phyloP scores from a whole-genome alignment of 2,329 filamentous ascomycete species.

The Byssoonygena ceratinophila region DNA sequence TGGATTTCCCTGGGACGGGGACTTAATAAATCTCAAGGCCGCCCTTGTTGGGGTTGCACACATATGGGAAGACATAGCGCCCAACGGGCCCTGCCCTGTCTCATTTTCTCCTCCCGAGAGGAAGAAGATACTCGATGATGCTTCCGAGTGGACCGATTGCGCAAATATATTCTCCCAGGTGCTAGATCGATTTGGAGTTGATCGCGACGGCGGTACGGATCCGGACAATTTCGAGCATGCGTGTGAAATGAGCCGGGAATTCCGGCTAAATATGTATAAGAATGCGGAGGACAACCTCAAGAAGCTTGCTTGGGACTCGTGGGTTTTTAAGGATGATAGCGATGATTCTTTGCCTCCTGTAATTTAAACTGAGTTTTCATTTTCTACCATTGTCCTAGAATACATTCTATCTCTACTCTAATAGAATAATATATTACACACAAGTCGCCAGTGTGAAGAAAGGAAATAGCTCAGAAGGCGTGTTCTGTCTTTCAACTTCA shows the following conservation, averaged over 20 bases:
- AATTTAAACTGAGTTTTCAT: too few relatives aligned
- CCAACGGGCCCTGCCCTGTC: conserved; percentile 11
- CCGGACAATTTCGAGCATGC: conserved; percentile 13
- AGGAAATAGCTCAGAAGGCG: too few relatives aligned
- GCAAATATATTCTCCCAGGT: conserved; percentile 4
- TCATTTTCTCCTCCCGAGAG: conserved; percentile 9
- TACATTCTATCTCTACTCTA: too few relatives aligned
- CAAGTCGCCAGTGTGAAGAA: too few relatives aligned
- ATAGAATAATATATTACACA: too few relatives aligned
- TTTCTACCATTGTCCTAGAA: too few relatives aligned
- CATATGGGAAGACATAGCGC: conserved; percentile 10
- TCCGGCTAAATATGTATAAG: conserved; percentile 9
- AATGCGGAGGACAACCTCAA: conserved; percentile 9
- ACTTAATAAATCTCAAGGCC: conserved; percentile 12
- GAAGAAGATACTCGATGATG: conserved; percentile 5
- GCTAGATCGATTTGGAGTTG: conserved; percentile 9
- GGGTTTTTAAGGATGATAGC: conserved; percentile 13
- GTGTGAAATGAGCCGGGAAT: not conserved
- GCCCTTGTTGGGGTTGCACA: conserved; percentile 6
- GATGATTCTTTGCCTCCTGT: not conserved
- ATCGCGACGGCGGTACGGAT: conserved; percentile 13
- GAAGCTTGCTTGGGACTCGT: conserved; percentile 7
- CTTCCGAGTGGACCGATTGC: conserved; percentile 15
- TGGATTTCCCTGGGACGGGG: conserved; percentile 14
- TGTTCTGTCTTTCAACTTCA: too few relatives aligned